Percentiles rank a stretch among this genome's conserved stretches.
Evolutionary conservation across 139 green algal genomes (phyloP).

Genomic region (Gonium pectorale): DNA sequence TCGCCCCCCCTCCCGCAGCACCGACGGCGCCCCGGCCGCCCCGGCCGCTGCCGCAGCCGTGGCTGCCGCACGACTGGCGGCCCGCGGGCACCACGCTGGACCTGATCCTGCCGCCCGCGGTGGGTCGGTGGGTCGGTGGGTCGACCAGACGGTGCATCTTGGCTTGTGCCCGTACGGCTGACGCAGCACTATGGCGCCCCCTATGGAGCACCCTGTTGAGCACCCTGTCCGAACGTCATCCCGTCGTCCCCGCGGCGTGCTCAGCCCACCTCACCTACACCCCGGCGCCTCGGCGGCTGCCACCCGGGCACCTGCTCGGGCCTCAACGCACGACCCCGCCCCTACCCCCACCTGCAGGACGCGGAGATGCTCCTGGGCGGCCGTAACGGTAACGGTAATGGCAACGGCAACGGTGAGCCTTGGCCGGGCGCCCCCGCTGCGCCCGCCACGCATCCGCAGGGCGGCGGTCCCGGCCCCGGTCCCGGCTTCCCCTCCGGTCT

Average conservation of each 20-base stretch:
- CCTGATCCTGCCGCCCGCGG: slow-evolving; percentile 25
- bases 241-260: too few species aligned
- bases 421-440: not conserved
- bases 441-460: not conserved
- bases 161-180: not conserved
- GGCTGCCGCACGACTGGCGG: slow-evolving; percentile 49
- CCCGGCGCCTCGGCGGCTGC: too few species aligned
- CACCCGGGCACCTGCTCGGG: too few species aligned
- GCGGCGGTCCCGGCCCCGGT: not conserved
- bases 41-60: not conserved
- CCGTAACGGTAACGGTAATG: not conserved
- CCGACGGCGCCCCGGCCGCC: not conserved
- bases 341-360: not conserved
- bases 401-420: not conserved
- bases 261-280: too few species aligned
- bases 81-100: slow-evolving; percentile 40
- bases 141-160: not conserved
- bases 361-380: slow-evolving; percentile 25
- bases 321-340: too few species aligned
- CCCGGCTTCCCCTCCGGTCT: not conserved
- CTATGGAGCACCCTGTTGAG: too few species aligned
- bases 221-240: too few species aligned
- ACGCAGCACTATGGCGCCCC: too few species aligned
- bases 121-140: not conserved
- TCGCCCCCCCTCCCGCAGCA: too few species aligned